Percentiles rank a stretch among this genome's conserved stretches.
Evolutionary conservation across 2,329 filamentous ascomycete genomes (phyloP).

Genomic region (Alternaria angustiovoidea): DNA sequence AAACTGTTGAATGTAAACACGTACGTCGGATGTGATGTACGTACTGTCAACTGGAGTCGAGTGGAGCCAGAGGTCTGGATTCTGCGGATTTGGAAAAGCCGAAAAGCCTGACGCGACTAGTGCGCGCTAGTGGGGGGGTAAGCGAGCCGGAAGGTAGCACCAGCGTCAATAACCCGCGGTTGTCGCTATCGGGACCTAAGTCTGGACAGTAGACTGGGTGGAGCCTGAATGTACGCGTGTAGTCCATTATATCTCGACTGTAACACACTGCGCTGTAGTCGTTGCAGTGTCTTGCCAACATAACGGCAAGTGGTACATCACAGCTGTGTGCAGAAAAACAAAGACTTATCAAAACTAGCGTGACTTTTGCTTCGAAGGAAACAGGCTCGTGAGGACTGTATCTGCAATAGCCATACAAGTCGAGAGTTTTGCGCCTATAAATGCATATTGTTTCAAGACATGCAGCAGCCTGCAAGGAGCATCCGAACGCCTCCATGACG

Average conservation of each 20-base stretch:
- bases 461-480: not conserved
- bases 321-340: not conserved
- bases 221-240: not conserved
- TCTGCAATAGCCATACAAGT: not conserved
- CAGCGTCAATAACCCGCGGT: slow-evolving; percentile 2
- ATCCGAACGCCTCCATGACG: not conserved
- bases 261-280: too few species aligned
- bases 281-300: too few species aligned
- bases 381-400: not conserved
- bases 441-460: not conserved
- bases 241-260: too few species aligned
- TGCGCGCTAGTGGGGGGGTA: slow-evolving; percentile 30
- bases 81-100: slow-evolving; percentile 26
- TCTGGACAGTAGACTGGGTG: not conserved
- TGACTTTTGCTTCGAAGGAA: not conserved
- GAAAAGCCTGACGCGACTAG: slow-evolving; percentile 26
- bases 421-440: not conserved
- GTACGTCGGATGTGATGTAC: slow-evolving; percentile 15
- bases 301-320: not conserved
- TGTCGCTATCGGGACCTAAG: not conserved
- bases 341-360: not conserved
- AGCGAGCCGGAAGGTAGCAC: slow-evolving; percentile 22
- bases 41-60: slow-evolving; percentile 15
- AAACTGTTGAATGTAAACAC: slow-evolving; percentile 6
- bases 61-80: slow-evolving; percentile 20